Evolutionary conservation across 108 stramenopile genomes (phyloP).

Genomic region (Poteriospumella lacustris): DNA sequence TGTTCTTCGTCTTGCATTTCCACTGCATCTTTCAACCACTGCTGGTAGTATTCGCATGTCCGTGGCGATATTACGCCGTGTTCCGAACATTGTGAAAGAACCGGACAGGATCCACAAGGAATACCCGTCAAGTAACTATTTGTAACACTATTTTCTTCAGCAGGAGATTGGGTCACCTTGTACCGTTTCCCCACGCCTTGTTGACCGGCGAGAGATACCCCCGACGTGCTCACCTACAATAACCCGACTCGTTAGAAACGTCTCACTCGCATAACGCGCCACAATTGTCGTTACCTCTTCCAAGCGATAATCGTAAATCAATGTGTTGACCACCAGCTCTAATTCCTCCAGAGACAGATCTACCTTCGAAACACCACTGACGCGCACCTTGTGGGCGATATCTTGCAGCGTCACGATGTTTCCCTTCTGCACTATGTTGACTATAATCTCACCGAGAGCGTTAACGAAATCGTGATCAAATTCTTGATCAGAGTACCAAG

Average conservation of each 20-base stretch:
- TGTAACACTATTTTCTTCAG: neutral
- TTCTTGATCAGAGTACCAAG: conserved; percentile 85
- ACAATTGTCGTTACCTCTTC: neutral
- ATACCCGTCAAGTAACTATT: neutral
- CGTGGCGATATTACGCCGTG: conserved; percentile 49
- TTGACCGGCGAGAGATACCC: conserved; percentile 34
- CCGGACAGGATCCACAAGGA: conserved; percentile 39
- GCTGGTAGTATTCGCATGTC: conserved; percentile 43
- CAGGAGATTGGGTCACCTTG: conserved; percentile 30
- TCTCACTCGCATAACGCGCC: neutral
- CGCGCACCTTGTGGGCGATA: conserved; percentile 64
- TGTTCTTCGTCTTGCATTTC: too few species aligned
- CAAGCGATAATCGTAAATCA: conserved; percentile 59
- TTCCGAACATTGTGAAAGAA: conserved; percentile 43
- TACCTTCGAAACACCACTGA: conserved; percentile 65
- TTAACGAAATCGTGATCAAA: conserved; percentile 96
- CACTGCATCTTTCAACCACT: conserved; percentile 33
- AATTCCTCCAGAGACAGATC: conserved; percentile 73
- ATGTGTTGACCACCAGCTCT: conserved; percentile 74
- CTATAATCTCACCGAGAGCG: conserved; percentile 72
- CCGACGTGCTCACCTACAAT: conserved; percentile 38
- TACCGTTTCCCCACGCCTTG: conserved; percentile 32
- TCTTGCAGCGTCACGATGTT: conserved; percentile 55
- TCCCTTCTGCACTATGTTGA: conserved; percentile 45
- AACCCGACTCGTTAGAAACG: conserved; percentile 13